phyloP scores from a whole-genome alignment of 805 yeast genomes.

The Candida broadrunensis region DNA sequence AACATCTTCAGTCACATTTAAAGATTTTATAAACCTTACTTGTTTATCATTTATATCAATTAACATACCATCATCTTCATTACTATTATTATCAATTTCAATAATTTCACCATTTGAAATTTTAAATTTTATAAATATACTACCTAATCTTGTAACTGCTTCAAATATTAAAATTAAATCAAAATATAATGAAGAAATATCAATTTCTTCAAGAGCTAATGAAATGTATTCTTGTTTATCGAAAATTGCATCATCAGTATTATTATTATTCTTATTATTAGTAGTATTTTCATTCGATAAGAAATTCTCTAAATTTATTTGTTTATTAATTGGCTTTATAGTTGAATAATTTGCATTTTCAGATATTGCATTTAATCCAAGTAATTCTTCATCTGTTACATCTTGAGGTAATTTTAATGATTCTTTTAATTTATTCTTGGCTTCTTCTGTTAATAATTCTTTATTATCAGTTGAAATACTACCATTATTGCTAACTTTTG shows the following conservation, averaged over 20 bases:
- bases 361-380: slow-evolving; percentile 29
- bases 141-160: slow-evolving; percentile 11
- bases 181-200: slow-evolving; percentile 15
- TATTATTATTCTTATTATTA: slow-evolving; percentile 8
- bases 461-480: neutral
- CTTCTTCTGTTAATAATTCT: slow-evolving; percentile 14
- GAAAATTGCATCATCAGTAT: neutral
- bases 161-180: slow-evolving; percentile 20
- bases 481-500: slow-evolving; percentile 2
- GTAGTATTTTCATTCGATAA: slow-evolving; percentile 18
- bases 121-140: slow-evolving; percentile 16
- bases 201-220: slow-evolving; percentile 20
- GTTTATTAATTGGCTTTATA: slow-evolving; percentile 12
- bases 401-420: slow-evolving; percentile 33
- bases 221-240: slow-evolving; percentile 2
- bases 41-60: slow-evolving; percentile 11
- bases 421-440: slow-evolving; percentile 28
- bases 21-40: slow-evolving; percentile 19
- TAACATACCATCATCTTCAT: slow-evolving; percentile 20
- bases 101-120: slow-evolving; percentile 29
- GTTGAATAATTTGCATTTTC: slow-evolving; percentile 18
- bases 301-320: slow-evolving; percentile 22
- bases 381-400: slow-evolving; percentile 38
- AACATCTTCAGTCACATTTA: slow-evolving; percentile 32
- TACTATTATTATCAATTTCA: neutral